Conservation (phyloP, 129 eudicot species). For the Chrysanthemum lavandulifolium region DNA sequence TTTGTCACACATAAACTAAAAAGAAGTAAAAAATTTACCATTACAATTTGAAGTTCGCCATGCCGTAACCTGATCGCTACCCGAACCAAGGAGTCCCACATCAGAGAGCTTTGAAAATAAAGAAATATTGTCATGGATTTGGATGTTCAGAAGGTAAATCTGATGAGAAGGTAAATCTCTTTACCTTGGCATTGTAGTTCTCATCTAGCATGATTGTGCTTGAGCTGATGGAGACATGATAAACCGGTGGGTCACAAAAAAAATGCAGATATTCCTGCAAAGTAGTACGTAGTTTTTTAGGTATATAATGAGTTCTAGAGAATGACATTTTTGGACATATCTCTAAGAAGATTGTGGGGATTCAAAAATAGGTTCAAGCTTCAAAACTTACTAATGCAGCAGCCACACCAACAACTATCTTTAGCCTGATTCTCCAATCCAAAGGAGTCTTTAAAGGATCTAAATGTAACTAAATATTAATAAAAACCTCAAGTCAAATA, state of each 20-base stretch:
- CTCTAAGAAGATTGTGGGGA: not conserved
- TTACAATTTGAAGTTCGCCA: constrained; percentile 41
- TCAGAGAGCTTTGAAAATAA: constrained; percentile 54
- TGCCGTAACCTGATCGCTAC: constrained; percentile 32
- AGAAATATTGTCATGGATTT: not conserved
- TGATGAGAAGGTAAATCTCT: not conserved
- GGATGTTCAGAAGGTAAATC: constrained; percentile 3
- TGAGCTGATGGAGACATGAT: constrained; percentile 76
- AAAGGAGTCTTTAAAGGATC: constrained; percentile 93
- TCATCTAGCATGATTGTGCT: constrained; percentile 81
- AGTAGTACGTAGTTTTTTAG: not conserved
- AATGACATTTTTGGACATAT: not conserved
- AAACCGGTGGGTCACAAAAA: constrained; percentile 84
- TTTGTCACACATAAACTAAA: not conserved
- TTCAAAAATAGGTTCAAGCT: not conserved
- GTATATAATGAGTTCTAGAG: not conserved
- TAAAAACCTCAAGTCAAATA: constrained; percentile 8
- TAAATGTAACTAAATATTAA: constrained; percentile 28
- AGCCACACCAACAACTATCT: constrained; percentile 73
- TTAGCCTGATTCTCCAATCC: constrained; percentile 82
- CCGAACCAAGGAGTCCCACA: constrained; percentile 55
- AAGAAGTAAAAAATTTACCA: constrained; percentile 35
- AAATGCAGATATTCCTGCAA: constrained; percentile 76
- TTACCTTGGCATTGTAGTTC: constrained; percentile 76
- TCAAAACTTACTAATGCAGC: constrained; percentile 71